These are phyloP conservation scores for Capsella rubella DNA, from an alignment of 441 rosid species.

Conservation along the genomic window DNA sequence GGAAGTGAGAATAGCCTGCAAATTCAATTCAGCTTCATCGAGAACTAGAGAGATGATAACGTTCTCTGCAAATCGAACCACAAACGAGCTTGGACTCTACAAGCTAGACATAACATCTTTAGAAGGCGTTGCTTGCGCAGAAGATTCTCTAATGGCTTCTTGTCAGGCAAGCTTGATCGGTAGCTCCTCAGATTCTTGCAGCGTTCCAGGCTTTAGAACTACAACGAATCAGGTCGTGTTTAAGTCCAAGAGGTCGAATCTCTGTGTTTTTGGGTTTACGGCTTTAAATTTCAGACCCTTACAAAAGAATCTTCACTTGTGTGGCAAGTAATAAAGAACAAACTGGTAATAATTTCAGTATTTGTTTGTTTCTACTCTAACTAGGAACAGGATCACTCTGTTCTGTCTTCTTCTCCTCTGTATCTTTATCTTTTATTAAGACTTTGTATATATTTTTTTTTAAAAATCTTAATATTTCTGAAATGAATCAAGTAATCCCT, in stretches of 20 bases:
- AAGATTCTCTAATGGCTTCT: constrained; percentile 57
- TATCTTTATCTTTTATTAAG: constrained; percentile 4
- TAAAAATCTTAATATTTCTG: neutral
- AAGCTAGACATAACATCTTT: constrained; percentile 78
- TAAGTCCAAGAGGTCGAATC: constrained; percentile 65
- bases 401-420: constrained; percentile 27
- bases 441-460: constrained; percentile 2
- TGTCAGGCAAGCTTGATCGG: constrained; percentile 77
- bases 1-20: constrained; percentile 84
- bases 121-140: constrained; percentile 62
- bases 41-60: constrained; percentile 67
- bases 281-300: constrained; percentile 83
- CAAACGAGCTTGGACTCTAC: constrained; percentile 79
- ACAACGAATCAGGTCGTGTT: constrained; percentile 81
- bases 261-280: constrained; percentile 77
- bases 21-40: constrained; percentile 65
- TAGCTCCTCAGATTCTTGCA: constrained; percentile 71
- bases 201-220: constrained; percentile 76
- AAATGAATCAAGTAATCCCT: constrained; percentile 8
- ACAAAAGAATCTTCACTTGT: constrained; percentile 58
- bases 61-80: constrained; percentile 89
- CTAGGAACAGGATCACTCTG: neutral
- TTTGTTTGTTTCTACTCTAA: constrained; percentile 22
- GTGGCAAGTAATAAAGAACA: constrained; percentile 51
- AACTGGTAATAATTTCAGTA: constrained; percentile 2